Evolutionary conservation across 1,284 basidiomycete species (phyloP), one percentile per base, ranked within the genome.

Genomic region (Rhizoctonia solani): DNA sequence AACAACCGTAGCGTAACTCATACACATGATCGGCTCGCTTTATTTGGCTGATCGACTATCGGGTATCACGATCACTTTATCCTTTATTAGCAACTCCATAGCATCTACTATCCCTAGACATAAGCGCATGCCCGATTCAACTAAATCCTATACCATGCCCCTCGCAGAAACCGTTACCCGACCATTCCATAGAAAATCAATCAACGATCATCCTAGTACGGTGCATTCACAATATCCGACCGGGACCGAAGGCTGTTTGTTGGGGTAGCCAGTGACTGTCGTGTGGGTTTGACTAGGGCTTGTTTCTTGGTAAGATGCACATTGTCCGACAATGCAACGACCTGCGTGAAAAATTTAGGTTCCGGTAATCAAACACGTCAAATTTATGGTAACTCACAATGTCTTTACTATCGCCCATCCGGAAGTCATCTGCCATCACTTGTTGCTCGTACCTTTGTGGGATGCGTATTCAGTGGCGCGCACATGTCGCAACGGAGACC

Each of bases 371-470:
- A 47, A 32, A 56, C 55, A 34, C 30, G 50, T 54, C 63, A 65
- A n/a, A 68, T 39, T 56, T 37, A 54, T n/a, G 25, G 32, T 4
- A 32, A 78, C 88, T 73, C 73, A 93, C 92, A 75, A 98, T 97
- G 76, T 97, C 90, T 74, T 93, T 92, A 78, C 97, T 94, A 72
- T 95, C 91, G 19, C 93, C 94, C 75, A 93, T 97, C 77, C 90
- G 92, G 86, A 98, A 98, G 79, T 90, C 93, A 77, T 98, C 95
- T 70, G 96, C 94, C 0, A 99, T 94, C 69, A 99, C 95, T 55
- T 86, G 83, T 72, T 97, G 95, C 74, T 95, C 92, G 75, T 97
- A 96, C 73, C 85, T 86, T 30, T 13, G 11, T 47, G 61, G 27
- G 54, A 54, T 19, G 47, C 25, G 68, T 16, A 37, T 54, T 32